Conservation (phyloP, 2,329 filamentous ascomycete species). For the Curvularia lunata region DNA sequence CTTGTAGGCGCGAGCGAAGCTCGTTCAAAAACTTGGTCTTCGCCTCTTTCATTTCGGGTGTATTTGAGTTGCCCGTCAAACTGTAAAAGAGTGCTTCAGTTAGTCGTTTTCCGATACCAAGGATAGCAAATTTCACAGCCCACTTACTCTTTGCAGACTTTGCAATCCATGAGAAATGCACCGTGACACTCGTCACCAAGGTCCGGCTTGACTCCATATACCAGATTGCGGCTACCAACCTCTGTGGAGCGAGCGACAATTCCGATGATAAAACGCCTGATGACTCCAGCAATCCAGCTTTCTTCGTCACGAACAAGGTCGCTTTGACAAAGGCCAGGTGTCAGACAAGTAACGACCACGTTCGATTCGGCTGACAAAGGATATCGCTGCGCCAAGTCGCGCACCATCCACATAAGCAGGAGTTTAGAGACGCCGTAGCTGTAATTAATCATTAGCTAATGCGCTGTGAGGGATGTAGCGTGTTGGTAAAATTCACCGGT, state of each 20-base stretch:
- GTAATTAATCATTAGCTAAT: conserved; percentile 11
- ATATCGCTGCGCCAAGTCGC: conserved; percentile 27
- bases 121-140: background rate
- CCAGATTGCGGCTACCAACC: conserved; percentile 28
- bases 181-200: conserved; percentile 29
- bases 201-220: conserved; percentile 25
- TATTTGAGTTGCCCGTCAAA: background rate
- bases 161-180: conserved; percentile 28
- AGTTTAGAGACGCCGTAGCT: conserved; percentile 35
- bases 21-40: background rate
- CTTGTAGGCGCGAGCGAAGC: background rate
- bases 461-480: no score
- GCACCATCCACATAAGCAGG: conserved; percentile 33
- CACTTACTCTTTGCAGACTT: conserved; percentile 18
- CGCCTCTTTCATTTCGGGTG: background rate
- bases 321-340: conserved; percentile 37
- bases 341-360: conserved; percentile 38
- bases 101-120: background rate
- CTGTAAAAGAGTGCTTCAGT: background rate
- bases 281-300: conserved; percentile 1
- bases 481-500: background rate
- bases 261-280: conserved; percentile 6
- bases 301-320: conserved; percentile 35
- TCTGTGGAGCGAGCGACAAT: conserved; percentile 30
- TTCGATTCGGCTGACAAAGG: conserved; percentile 27